Evolutionary conservation across 1,284 basidiomycete species (phyloP), one percentile per base, ranked within the genome.

Genomic region (Thecaphora frezii): DNA sequence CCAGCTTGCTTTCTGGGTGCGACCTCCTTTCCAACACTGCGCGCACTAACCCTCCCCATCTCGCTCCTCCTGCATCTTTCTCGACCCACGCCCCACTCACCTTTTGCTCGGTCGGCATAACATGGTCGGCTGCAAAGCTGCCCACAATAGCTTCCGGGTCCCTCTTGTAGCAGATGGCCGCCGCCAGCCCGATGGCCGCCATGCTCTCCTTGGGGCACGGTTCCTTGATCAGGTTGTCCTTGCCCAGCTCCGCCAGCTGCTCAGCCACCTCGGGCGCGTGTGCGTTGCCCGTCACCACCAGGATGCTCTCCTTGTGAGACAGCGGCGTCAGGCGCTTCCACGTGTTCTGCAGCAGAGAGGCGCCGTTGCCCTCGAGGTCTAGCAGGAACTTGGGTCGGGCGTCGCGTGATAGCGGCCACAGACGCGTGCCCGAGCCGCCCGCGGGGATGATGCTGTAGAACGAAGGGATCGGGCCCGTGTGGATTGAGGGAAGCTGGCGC

Each of bases 191-290:
- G 28, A 56, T 56, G 36, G 54, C 54, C 12, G 54, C 54, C 54
- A 56, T 56, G 19, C 40, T 44, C 38, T 56, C 54, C 45, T 56
- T 56, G 5, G 54, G 54, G n/a, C 39, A 49, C 23, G 54, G 54
- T 41, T 56, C 54, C 14, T 48, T 49, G 13, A 56, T 22, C 22
- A 56, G 48, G 26, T 56, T 56, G 23, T 19, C 25, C 19, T 45
- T 43, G 12, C 26, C 22, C 16, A 56, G 46, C 12, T 56, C 54
- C 16, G 48, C 48, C 26, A 56, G 37, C 37, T 56, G 54, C 8
- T 50, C 48, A 22, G 42, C n/a, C 14, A 56, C 54, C 13, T 40
- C 49, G 39, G 41, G 43, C 5, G 45, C 49, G 26, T 56, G 54
- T 13, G 47, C 47, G 16, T 26, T 26, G 12, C 54, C 54, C 10